phyloP scores from a whole-genome alignment of 2,329 filamentous ascomycete species.

The Colletotrichum falcatum region DNA sequence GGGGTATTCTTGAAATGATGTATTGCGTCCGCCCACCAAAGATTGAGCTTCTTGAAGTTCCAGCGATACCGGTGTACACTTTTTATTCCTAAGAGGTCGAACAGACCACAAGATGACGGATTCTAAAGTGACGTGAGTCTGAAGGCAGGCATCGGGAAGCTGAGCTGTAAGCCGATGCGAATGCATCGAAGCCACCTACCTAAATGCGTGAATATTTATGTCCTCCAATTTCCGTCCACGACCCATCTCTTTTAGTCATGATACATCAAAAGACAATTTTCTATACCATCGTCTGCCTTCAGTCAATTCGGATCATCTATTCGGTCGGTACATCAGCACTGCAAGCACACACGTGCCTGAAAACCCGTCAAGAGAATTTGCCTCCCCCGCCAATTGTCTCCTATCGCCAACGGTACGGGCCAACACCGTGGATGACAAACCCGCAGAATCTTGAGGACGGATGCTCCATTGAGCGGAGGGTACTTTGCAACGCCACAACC shows the following conservation, averaged over 20 bases:
- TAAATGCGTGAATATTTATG: background rate
- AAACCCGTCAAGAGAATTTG: constrained; percentile 4
- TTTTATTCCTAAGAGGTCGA: background rate
- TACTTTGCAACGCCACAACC: constrained; percentile 8
- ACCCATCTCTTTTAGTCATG: background rate
- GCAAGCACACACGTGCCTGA: background rate
- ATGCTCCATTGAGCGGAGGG: background rate
- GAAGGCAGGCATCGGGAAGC: background rate
- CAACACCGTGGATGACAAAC: background rate
- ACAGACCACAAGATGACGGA: background rate
- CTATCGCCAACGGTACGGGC: constrained; percentile 5
- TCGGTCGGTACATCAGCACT: background rate
- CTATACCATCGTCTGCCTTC: background rate
- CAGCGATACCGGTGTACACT: constrained; percentile 30
- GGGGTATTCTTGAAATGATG: background rate
- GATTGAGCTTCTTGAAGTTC: constrained; percentile 14
- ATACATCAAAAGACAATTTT: background rate
- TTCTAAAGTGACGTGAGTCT: too few species aligned
- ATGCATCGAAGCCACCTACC: too few species aligned
- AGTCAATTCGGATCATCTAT: background rate
- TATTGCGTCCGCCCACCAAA: constrained; percentile 15
- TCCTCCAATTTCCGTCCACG: background rate
- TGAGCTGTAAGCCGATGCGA: too few species aligned
- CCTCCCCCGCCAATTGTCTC: background rate
- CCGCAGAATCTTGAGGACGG: background rate